Conservation (phyloP, 208 protist genomes). For the Leptomonas seymouri region DNA sequence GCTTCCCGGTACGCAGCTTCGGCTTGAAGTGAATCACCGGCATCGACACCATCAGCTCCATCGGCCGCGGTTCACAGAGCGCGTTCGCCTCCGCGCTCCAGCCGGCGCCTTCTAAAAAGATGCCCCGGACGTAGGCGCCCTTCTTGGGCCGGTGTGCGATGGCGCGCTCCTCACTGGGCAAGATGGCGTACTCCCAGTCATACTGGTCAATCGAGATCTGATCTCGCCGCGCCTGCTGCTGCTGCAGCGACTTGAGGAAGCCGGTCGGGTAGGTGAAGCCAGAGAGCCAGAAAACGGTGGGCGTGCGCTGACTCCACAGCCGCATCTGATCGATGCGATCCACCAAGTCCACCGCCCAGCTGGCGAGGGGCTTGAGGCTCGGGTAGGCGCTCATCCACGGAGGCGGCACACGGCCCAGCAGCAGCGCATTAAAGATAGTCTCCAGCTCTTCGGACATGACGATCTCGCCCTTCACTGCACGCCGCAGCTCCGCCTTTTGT, state of each 20-base stretch:
- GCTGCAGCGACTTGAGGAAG: slow-evolving; percentile 98
- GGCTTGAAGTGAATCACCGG: slow-evolving; percentile 99
- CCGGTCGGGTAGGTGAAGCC: slow-evolving; percentile 99
- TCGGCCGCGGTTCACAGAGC: slow-evolving; percentile 95
- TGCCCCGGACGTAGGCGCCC: slow-evolving; percentile 96
- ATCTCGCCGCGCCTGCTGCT: slow-evolving; percentile 92
- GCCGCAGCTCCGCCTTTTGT: slow-evolving; percentile 92
- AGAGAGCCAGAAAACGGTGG: slow-evolving; percentile 97
- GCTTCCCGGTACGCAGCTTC: slow-evolving; percentile 89
- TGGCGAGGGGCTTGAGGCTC: slow-evolving; percentile 96
- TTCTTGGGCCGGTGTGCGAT: slow-evolving; percentile 93
- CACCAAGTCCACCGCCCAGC: slow-evolving; percentile 96
- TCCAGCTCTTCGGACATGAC: slow-evolving; percentile 98
- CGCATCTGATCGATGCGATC: slow-evolving; percentile 94
- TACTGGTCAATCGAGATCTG: slow-evolving; percentile 97
- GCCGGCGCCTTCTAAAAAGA: slow-evolving; percentile 97
- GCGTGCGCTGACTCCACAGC: slow-evolving; percentile 92
- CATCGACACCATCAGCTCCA: slow-evolving; percentile 97
- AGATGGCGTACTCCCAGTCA: slow-evolving; percentile 97
- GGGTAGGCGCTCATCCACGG: slow-evolving; percentile 97
- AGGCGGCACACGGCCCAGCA: slow-evolving; percentile 92
- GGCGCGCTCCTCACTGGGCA: slow-evolving; percentile 89
- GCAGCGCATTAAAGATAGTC: slow-evolving; percentile 91
- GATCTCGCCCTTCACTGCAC: slow-evolving; percentile 97
- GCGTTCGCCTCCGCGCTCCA: slow-evolving; percentile 93